phyloP scores from a whole-genome alignment of 2,329 filamentous ascomycete species.

The Lasiodiplodia theobromae region DNA sequence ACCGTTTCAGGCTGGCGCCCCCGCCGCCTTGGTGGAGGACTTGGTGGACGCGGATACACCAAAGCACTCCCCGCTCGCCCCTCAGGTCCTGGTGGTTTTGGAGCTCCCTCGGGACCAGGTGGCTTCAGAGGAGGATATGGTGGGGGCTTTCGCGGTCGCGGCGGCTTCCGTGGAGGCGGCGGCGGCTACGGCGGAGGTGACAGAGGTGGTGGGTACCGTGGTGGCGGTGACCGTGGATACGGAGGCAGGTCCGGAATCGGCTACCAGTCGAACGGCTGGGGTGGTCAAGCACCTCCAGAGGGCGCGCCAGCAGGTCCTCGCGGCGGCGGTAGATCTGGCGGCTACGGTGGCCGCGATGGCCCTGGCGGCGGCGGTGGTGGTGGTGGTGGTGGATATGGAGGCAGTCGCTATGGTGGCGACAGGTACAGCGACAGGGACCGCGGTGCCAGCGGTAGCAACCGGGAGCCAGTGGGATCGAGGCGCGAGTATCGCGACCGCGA shows the following conservation, averaged over 20 bases:
- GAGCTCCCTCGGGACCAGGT: slow-evolving; percentile 61
- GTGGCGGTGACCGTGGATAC: slow-evolving; percentile 59
- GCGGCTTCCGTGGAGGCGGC: slow-evolving; percentile 56
- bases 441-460: slow-evolving; percentile 75
- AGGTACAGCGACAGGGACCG: slow-evolving; percentile 36
- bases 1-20: slow-evolving; percentile 95
- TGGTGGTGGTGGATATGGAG: slow-evolving; percentile 44
- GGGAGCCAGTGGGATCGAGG: slow-evolving; percentile 78
- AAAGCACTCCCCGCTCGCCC: slow-evolving; percentile 78
- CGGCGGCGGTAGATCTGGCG: slow-evolving; percentile 44
- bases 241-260: slow-evolving; percentile 56
- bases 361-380: slow-evolving; percentile 42
- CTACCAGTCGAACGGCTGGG: slow-evolving; percentile 52
- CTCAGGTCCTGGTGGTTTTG: slow-evolving; percentile 66
- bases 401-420: slow-evolving; percentile 54
- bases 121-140: slow-evolving; percentile 55
- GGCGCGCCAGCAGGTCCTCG: slow-evolving; percentile 58
- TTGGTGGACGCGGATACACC: slow-evolving; percentile 92
- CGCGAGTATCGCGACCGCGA: slow-evolving; percentile 60
- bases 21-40: slow-evolving; percentile 86
- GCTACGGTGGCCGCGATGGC: slow-evolving; percentile 34
- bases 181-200: slow-evolving; percentile 57
- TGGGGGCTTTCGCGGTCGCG: slow-evolving; percentile 60
- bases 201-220: slow-evolving; percentile 54
- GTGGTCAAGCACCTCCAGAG: slow-evolving; percentile 47